Evolutionary conservation across 2,329 filamentous ascomycete genomes (phyloP).

Genomic region (Talaromyces rugulosus): DNA sequence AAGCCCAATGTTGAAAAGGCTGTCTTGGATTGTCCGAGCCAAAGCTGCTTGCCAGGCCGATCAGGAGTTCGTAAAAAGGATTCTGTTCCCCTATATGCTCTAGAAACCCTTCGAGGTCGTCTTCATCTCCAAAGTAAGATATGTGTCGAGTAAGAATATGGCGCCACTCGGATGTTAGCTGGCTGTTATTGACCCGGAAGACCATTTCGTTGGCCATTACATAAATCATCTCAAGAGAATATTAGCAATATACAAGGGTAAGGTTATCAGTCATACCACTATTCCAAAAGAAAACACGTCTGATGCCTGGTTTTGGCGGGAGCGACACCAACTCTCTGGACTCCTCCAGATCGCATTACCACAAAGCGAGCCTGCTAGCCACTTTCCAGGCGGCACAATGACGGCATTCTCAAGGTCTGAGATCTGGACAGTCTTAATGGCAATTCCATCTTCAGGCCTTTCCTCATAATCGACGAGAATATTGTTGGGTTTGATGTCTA

Average conservation of each 20-base stretch:
- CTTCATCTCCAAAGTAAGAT: slow-evolving; percentile 39
- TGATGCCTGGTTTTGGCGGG: neutral
- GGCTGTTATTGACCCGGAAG: slow-evolving; percentile 20
- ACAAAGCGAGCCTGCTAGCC: slow-evolving; percentile 16
- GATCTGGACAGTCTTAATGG: slow-evolving; percentile 24
- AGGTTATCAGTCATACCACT: neutral
- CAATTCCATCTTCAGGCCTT: slow-evolving; percentile 13
- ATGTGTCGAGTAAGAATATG: slow-evolving; percentile 33
- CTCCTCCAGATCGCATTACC: slow-evolving; percentile 19
- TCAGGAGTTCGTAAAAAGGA: slow-evolving; percentile 25
- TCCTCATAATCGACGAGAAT: slow-evolving; percentile 31
- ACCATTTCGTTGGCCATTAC: slow-evolving; percentile 21
- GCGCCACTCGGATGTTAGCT: slow-evolving; percentile 20
- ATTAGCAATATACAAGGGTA: neutral
- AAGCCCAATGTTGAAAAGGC: slow-evolving; percentile 38
- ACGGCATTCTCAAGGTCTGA: slow-evolving; percentile 29
- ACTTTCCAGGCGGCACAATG: slow-evolving; percentile 18
- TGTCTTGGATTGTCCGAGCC: slow-evolving; percentile 32
- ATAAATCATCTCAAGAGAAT: neutral
- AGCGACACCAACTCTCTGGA: neutral
- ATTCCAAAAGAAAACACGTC: neutral
- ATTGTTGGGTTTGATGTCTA: slow-evolving; percentile 35
- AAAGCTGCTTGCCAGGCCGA: slow-evolving; percentile 36
- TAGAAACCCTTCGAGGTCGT: slow-evolving; percentile 22
- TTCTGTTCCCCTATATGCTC: slow-evolving; percentile 33